Evolutionary conservation across 1,284 basidiomycete species (phyloP).

Genomic region (Trichosporon inkin): DNA sequence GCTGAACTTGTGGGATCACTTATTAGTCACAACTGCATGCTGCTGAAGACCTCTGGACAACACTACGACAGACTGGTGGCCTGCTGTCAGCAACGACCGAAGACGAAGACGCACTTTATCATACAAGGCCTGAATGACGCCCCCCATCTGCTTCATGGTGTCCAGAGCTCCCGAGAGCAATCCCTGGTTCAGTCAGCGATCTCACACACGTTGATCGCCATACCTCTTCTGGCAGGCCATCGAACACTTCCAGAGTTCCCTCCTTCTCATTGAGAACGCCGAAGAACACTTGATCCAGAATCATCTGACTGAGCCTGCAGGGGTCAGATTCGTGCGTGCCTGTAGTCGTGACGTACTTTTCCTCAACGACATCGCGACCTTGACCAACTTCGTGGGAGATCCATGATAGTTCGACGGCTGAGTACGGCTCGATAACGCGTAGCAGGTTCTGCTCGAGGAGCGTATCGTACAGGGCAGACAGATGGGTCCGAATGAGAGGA

Average conservation of each 20-base stretch:
- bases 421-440: conserved; percentile 92
- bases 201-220: conserved; percentile 32
- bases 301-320: conserved; percentile 88
- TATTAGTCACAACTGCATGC: conserved; percentile 6
- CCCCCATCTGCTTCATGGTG: conserved; percentile 81
- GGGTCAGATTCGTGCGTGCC: conserved; percentile 1
- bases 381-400: conserved; percentile 87
- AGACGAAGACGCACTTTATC: conserved; percentile 61
- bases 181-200: conserved; percentile 18
- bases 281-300: conserved; percentile 88
- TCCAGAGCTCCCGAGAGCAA: conserved; percentile 67
- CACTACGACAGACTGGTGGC: conserved; percentile 21
- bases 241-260: conserved; percentile 85
- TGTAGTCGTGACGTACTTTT: conserved; percentile 62
- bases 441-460: conserved; percentile 91
- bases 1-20: no score
- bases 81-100: conserved; percentile 11
- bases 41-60: neutral
- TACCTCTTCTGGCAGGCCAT: conserved; percentile 76
- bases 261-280: conserved; percentile 93
- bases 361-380: conserved; percentile 85
- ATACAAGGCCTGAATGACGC: conserved; percentile 86
- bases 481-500: conserved; percentile 87
- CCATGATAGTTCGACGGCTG: conserved; percentile 82
- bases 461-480: conserved; percentile 89